Evolutionary conservation across 1,284 basidiomycete genomes (phyloP), one percentile per base, ranked within the genome.

Genomic region (Phenoliferia sp.): DNA sequence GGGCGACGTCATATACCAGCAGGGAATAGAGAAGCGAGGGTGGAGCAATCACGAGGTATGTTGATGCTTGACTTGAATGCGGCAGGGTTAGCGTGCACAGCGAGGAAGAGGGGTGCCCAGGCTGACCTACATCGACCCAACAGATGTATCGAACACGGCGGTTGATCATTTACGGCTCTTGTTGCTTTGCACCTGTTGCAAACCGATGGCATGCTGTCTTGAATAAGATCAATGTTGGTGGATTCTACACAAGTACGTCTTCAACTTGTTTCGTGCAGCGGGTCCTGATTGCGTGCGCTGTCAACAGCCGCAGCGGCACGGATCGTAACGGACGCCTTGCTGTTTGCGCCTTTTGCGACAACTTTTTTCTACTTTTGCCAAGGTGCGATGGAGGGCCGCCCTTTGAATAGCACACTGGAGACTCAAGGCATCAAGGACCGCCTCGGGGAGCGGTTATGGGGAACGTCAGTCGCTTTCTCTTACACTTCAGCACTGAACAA

Each of bases 291-390:
- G 1, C 35, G 26, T 12, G n/a, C 17, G 39, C 26, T 26, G 3
- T 33, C 39, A 3, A 35, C 67, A 77, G 76, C 76, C 22, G 68
- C 69, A n/a, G 55, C 69, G 29, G 65, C 73, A 6, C 65, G 76
- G 3, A 68, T 72, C 2, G 60, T 64, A 1, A 70, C 72, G 35
- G 75, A 77, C 68, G 70, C 73, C 54, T 29, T 64, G 26, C 44
- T 72, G 58, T 77, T 77, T 61, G 69, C 74, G 15, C 75, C 76
- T 0, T 75, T 76, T 60, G 68, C 74, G 15, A 76, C 74, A 12
- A 69, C 66, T 31, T 68, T 74, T 52, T 77, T 76, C 65, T 77
- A 75, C 64, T 35, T 59, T 19, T 71, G 62, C 17, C 74, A 75
- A 48, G 75, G 76, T 3, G 26, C 66, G 19, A 65, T 76, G 39